phyloP scores from a whole-genome alignment of 441 rosid species.

The Sinapis alba region DNA sequence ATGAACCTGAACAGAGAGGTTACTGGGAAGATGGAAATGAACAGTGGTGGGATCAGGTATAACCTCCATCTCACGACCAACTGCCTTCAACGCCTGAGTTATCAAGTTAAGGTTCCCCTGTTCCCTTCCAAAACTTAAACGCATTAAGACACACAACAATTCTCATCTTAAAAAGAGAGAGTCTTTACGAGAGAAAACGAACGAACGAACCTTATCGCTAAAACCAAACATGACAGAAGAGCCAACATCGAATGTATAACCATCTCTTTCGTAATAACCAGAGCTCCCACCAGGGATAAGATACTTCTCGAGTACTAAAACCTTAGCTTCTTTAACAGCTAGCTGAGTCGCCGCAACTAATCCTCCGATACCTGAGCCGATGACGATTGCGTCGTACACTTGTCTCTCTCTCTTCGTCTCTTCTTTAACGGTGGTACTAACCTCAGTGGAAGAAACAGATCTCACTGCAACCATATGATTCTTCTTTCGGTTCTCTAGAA shows the following conservation, averaged over 20 bases:
- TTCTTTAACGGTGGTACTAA: slow-evolving; percentile 39
- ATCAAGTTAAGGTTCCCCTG: slow-evolving; percentile 96
- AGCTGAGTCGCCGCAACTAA: slow-evolving; percentile 90
- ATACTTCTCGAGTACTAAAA: slow-evolving; percentile 90
- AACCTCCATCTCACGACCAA: slow-evolving; percentile 87
- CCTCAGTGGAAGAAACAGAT: slow-evolving; percentile 43
- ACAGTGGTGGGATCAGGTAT: slow-evolving; percentile 95
- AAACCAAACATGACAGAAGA: slow-evolving; percentile 98
- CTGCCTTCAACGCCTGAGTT: slow-evolving; percentile 86
- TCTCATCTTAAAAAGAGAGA: not conserved
- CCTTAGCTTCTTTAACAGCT: slow-evolving; percentile 87
- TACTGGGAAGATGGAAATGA: slow-evolving; percentile 88
- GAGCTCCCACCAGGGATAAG: slow-evolving; percentile 99
- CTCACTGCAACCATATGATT: slow-evolving; percentile 34
- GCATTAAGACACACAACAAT: not conserved
- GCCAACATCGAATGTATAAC: slow-evolving; percentile 92
- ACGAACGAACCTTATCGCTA: slow-evolving; percentile 83
- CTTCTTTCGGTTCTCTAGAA: slow-evolving; percentile 22
- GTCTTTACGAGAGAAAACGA: not conserved
- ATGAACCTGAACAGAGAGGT: slow-evolving; percentile 80
- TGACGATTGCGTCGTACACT: slow-evolving; percentile 74
- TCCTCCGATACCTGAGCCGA: slow-evolving; percentile 96
- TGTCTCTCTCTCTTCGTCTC: slow-evolving; percentile 39
- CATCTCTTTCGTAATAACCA: slow-evolving; percentile 85
- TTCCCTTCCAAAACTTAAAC: slow-evolving; percentile 24